Evolutionary conservation across 2,329 filamentous ascomycete species (phyloP), one percentile per base, ranked within the genome.

Genomic region (Gnomoniopsis smithogilvyi): DNA sequence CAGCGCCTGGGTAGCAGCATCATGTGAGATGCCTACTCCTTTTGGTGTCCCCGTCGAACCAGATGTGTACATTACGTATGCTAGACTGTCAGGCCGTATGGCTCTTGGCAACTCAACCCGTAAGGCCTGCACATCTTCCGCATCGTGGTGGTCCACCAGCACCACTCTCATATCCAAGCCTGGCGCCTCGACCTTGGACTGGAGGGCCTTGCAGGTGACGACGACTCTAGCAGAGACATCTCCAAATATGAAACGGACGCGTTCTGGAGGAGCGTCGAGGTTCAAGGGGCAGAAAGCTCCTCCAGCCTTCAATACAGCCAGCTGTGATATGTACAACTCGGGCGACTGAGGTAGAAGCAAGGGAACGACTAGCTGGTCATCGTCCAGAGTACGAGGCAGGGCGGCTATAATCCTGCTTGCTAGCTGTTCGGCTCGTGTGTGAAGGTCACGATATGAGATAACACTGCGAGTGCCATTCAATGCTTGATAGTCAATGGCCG

Each of bases 31-130:
- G 2, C 84, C 83, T 24, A 97, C 93, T 1, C 92, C 93, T 76
- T 97, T 97, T 0, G 93, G 93, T 4, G 87, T 85, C 14, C 93
- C 93, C 0, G 92, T 96, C 6, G 91, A 96, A 3, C 92, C 92
- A 49, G 91, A 96, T 1, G 93, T 96, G 71, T 96, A 97, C 86
- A 96, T 92, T 60, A 96, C 84, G 76, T 97, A 97, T 24, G 93
- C 92, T 24, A 93, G 71, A 61, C 81, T 75, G 1, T 75, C 67
- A 1, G 73, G 67, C 1, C 43, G 56, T 2, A 68, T 64, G 38
- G 63, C 45, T 50, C 59, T 61, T 30, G 45, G 15, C 15, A 6
- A 30, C 14, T 15, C 14, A 17, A 15, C 10, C 22, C 34, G 19
- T 19, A n/a, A 24, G 15, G 41, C 47, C 21, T 10, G 46, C 38